Evolutionary conservation across 495 filamentous ascomycete genomes (phyloP).

Genomic region (Ascobolus immersus): DNA sequence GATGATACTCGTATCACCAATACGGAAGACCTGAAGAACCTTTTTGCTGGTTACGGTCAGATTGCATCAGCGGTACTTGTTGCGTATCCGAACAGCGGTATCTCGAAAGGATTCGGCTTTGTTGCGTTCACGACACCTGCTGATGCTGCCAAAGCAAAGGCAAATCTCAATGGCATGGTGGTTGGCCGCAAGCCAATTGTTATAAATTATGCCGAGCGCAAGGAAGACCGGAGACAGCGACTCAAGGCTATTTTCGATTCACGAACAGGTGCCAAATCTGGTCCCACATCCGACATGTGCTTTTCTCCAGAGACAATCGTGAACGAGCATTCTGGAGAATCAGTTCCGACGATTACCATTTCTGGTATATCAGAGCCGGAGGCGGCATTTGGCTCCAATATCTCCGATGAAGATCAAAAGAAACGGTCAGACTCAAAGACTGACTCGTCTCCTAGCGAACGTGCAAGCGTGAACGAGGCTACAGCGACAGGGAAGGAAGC

Average conservation of each 20-base stretch:
- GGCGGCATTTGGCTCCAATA: no score
- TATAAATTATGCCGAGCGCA: conserved; percentile 14
- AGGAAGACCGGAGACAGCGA: conserved; percentile 15
- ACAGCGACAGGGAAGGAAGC: no score
- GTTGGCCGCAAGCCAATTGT: conserved; percentile 16
- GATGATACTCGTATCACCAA: conserved; percentile 11
- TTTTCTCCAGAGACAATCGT: no score
- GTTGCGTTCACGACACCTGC: conserved; percentile 89
- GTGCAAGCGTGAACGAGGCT: no score
- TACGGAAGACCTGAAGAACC: conserved; percentile 25
- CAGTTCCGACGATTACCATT: no score
- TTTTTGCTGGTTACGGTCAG: conserved; percentile 75
- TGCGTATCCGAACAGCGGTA: conserved; percentile 54
- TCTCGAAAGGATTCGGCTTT: conserved; percentile 93
- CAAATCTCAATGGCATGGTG: conserved; percentile 53
- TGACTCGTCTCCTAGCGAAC: no score
- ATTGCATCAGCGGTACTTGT: conserved; percentile 87
- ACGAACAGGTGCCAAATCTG: no score
- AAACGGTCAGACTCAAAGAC: no score
- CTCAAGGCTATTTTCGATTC: conserved; percentile 8
- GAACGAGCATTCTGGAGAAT: no score
- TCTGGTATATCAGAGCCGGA: no score
- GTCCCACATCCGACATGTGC: no score
- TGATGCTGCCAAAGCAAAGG: conserved; percentile 60
- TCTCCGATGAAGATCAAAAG: no score